Conservation (phyloP, 1,284 basidiomycete genomes). For the Apiotrichum sp. region DNA sequence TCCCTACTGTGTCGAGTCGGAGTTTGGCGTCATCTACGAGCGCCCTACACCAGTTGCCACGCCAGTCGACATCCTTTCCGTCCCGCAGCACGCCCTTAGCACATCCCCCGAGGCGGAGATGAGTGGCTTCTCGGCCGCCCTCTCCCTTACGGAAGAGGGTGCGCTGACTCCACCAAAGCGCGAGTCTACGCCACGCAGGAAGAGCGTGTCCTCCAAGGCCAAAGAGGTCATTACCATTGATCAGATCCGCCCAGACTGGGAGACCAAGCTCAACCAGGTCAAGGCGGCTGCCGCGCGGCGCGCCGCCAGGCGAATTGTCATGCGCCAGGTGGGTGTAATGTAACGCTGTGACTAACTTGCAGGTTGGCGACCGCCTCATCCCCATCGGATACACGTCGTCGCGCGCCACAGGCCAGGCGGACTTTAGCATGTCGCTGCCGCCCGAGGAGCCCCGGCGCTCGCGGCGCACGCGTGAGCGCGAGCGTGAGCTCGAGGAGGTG, state of each 20-base stretch:
- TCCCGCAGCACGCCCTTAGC: conserved; percentile 25
- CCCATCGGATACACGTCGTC: conserved; percentile 81
- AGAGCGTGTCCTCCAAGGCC: conserved; percentile 49
- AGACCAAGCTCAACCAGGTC: conserved; percentile 81
- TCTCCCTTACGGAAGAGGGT: conserved; percentile 10
- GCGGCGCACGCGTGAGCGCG: conserved; percentile 45
- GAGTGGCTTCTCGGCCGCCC: conserved; percentile 29
- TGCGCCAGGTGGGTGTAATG: conserved; percentile 63
- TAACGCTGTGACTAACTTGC: not conserved
- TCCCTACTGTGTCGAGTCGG: conserved; percentile 93
- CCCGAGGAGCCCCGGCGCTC: conserved; percentile 10
- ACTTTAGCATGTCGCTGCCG: conserved; percentile 40
- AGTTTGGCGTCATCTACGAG: conserved; percentile 89
- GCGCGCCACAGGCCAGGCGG: conserved; percentile 41
- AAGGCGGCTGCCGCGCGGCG: conserved; percentile 79
- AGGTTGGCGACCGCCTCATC: conserved; percentile 88
- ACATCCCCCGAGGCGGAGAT: conserved; percentile 58
- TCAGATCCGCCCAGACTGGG: conserved; percentile 91
- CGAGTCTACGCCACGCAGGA: conserved; percentile 32
- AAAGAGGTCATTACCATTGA: conserved; percentile 85
- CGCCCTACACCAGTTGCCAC: conserved; percentile 52
- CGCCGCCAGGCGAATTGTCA: conserved; percentile 91
- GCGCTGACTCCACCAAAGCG: not conserved
- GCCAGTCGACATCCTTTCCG: not conserved
- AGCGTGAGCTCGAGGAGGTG: conserved; percentile 81